Evolutionary conservation across 163 green algal species (phyloP), one percentile per base, ranked within the genome.

Genomic region (Prototheca stagnorum): DNA sequence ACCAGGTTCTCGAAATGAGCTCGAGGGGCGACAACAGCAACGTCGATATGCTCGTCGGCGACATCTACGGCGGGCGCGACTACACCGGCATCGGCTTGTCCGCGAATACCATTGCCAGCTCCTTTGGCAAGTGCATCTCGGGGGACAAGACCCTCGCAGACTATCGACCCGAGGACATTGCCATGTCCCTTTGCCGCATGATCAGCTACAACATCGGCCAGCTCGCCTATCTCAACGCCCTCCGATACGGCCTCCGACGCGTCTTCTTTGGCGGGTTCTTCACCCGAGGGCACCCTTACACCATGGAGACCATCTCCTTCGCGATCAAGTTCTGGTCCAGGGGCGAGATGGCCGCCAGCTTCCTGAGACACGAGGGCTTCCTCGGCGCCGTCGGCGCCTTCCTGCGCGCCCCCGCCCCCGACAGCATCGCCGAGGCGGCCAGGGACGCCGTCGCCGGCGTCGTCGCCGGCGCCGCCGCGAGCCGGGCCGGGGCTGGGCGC

Each of bases 191-290:
- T 31, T 83, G 75, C 56, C 78, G 90, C 56, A 97, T 98, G 88
- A 79, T 97, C 39, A 53, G 78, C 1, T 98, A 98, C 75, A 98
- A 98, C 73, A 98, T 98, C 49, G 88, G 76, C 5, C 86, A 98
- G 60, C 77, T 98, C 49, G 81, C 88, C 0, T 93, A 93, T 70
- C 70, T 97, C 26, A 94, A 93, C 51, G 89, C 89, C 28, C 85
- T 85, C 65, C 66, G 77, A 26, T 72, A 64, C 53, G 60, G 73
- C 56, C 70, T 98, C 26, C 78, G 72, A 44, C 72, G 84, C 46
- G 80, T 98, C 20, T 92, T 95, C 51, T 97, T 98, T 49, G 88
- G 84, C 35, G 86, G 86, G 27, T 98, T 96, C 68, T 98, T 97
- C 76, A 98, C 96, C 48, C 73, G 90, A 14, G 87, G 85, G 8